phyloP scores from a whole-genome alignment of 768 basidiomycete genomes.

The Cyclocybe aegerita region DNA sequence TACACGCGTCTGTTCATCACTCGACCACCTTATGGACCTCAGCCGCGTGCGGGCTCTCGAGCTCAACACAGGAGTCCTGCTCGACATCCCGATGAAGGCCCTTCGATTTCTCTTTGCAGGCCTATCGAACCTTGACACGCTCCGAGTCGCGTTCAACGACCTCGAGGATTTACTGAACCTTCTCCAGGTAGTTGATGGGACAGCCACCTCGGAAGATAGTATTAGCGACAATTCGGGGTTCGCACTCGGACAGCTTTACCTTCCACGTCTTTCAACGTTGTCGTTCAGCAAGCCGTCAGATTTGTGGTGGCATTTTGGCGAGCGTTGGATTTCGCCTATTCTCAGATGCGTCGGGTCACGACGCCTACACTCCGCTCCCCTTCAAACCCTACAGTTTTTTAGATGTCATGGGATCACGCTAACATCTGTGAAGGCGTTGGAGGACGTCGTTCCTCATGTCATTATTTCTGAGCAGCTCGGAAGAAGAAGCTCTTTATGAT shows the following conservation, averaged over 20 bases:
- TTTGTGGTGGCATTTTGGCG: constrained; percentile 33
- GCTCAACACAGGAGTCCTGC: constrained; percentile 27
- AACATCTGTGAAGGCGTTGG: constrained; percentile 1
- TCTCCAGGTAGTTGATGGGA: constrained; percentile 5
- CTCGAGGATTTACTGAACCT: constrained; percentile 22
- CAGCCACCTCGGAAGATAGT: neutral
- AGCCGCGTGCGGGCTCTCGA: constrained; percentile 29
- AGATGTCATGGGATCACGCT: constrained; percentile 23
- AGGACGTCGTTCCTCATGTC: constrained; percentile 6
- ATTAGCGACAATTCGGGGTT: neutral
- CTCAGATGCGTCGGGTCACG: constrained; percentile 15
- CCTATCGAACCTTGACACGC: constrained; percentile 20
- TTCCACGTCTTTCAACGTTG: constrained; percentile 25
- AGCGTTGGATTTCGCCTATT: constrained; percentile 26
- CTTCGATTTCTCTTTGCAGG: constrained; percentile 19
- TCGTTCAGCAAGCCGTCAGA: constrained; percentile 31
- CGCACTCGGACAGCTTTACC: constrained; percentile 8
- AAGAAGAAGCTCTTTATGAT: neutral
- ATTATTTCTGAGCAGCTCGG: constrained; percentile 5
- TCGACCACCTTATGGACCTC: constrained; percentile 15
- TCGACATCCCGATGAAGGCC: constrained; percentile 18
- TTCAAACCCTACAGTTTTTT: constrained; percentile 25
- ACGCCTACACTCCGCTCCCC: constrained; percentile 6
- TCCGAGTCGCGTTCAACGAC: constrained; percentile 29
- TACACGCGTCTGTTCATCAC: constrained; percentile 16